Percentiles rank a stretch among this genome's conserved stretches.
These are phyloP conservation scores for Vachellia pachyceras DNA, from an alignment of 306 rosid genomes.

Conservation along the genomic window DNA sequence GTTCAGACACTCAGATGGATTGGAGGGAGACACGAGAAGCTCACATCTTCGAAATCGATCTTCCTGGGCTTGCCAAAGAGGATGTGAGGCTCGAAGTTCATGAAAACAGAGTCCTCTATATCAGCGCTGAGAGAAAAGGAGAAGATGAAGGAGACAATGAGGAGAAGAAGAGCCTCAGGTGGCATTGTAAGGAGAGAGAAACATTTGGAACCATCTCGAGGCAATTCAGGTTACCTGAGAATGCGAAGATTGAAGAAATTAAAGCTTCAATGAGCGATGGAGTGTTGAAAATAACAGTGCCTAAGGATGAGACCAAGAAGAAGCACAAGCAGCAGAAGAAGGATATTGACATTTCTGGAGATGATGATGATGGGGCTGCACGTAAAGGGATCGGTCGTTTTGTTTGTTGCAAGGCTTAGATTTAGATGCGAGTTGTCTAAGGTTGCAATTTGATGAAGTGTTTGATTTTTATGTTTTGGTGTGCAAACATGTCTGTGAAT, in stretches of 20 bases:
- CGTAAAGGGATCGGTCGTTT: conserved; percentile 61
- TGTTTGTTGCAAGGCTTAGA: conserved; percentile 63
- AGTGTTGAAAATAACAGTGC: conserved; percentile 51
- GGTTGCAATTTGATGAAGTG: neutral
- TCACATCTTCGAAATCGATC: too few relatives aligned
- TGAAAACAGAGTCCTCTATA: too few relatives aligned
- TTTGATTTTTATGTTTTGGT: neutral
- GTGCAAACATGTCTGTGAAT: conserved; percentile 13
- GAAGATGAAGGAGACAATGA: too few relatives aligned
- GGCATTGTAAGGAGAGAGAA: conserved; percentile 68
- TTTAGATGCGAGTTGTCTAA: conserved; percentile 27
- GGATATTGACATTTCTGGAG: conserved; percentile 44
- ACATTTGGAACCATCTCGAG: conserved; percentile 41
- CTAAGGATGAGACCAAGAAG: conserved; percentile 53
- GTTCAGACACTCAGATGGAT: too few relatives aligned
- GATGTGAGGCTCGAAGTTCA: too few relatives aligned
- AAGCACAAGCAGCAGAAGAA: conserved; percentile 37
- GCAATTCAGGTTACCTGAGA: conserved; percentile 65
- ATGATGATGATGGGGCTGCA: conserved; percentile 31
- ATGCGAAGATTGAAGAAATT: conserved; percentile 54
- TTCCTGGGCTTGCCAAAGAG: too few relatives aligned
- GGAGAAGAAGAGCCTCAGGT: too few relatives aligned
- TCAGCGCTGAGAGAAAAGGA: too few relatives aligned
- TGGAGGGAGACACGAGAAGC: too few relatives aligned
- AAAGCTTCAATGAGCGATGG: conserved; percentile 65